Evolutionary conservation across 208 protist species (phyloP).

Genomic region (Wallacemonas sp.): DNA sequence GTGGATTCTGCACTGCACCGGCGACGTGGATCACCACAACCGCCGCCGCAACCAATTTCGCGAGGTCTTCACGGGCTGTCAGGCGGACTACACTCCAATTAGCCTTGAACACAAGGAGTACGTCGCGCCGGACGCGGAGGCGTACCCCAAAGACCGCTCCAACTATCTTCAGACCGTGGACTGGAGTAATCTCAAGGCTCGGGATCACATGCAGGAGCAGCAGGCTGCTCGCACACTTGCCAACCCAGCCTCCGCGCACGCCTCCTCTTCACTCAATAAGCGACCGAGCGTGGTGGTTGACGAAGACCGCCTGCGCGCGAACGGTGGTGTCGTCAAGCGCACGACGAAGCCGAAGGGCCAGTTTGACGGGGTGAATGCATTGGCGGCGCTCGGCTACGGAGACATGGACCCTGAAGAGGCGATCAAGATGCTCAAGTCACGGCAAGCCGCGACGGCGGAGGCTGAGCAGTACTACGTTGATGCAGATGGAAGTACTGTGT

Average conservation of each 20-base stretch:
- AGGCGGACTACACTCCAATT: conserved; percentile 42
- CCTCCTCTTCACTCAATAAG: conserved; percentile 2
- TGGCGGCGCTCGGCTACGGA: conserved; percentile 57
- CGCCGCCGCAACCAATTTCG: conserved; percentile 61
- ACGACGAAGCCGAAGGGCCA: conserved; percentile 83
- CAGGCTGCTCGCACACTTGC: conserved; percentile 23
- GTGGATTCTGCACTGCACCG: conserved; percentile 64
- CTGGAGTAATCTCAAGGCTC: conserved; percentile 57
- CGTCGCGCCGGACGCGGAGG: conserved; percentile 43
- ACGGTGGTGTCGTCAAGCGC: conserved; percentile 17
- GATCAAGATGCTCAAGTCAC: conserved; percentile 50
- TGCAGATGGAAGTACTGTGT: conserved; percentile 76
- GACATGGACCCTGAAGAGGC: conserved; percentile 52
- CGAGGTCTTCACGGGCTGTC: conserved; percentile 76
- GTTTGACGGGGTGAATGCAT: conserved; percentile 77
- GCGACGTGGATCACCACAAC: conserved; percentile 19
- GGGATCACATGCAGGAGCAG: conserved; percentile 34
- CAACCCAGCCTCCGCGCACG: not conserved
- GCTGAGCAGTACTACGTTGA: conserved; percentile 69
- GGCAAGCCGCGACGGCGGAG: conserved; percentile 39
- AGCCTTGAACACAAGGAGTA: conserved; percentile 75
- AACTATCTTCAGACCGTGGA: conserved; percentile 68
- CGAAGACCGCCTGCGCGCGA: conserved; percentile 16
- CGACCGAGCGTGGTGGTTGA: conserved; percentile 12
- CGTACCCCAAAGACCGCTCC: conserved; percentile 55